phyloP scores from a whole-genome alignment of 345 rosid species.

The Citrus australasica region DNA sequence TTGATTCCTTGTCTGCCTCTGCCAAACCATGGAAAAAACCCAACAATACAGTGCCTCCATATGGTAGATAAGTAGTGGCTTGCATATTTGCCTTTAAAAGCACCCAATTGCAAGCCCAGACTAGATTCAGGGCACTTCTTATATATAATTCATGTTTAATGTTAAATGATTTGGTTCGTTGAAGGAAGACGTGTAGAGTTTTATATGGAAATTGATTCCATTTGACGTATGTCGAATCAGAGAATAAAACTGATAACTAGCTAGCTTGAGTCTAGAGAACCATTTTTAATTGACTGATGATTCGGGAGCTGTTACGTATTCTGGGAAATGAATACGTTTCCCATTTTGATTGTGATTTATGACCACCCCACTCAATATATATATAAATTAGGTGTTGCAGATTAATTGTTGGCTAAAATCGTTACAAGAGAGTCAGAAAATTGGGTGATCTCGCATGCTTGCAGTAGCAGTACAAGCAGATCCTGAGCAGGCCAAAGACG shows the following conservation, averaged over 20 bases:
- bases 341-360: background rate
- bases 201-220: background rate
- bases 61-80: background rate
- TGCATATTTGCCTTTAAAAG: background rate
- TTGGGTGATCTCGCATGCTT: constrained; percentile 8
- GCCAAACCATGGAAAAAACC: background rate
- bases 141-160: background rate
- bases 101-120: constrained; percentile 13
- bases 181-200: constrained; percentile 21
- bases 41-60: constrained; percentile 4
- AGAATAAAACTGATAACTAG: background rate
- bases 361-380: background rate
- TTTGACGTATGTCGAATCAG: background rate
- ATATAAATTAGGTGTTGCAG: background rate
- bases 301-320: background rate
- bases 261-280: background rate
- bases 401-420: constrained; percentile 16
- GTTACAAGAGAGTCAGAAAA: constrained; percentile 1
- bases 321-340: background rate
- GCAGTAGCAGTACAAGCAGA: background rate
- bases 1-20: constrained; percentile 19
- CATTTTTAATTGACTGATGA: background rate
- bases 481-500: background rate
- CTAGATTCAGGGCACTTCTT: constrained; percentile 26
- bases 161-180: constrained; percentile 5